Evolutionary conservation across 169 alveolate species (phyloP), one percentile per base, ranked within the genome.

Genomic region (Cryptosporidium bovis): DNA sequence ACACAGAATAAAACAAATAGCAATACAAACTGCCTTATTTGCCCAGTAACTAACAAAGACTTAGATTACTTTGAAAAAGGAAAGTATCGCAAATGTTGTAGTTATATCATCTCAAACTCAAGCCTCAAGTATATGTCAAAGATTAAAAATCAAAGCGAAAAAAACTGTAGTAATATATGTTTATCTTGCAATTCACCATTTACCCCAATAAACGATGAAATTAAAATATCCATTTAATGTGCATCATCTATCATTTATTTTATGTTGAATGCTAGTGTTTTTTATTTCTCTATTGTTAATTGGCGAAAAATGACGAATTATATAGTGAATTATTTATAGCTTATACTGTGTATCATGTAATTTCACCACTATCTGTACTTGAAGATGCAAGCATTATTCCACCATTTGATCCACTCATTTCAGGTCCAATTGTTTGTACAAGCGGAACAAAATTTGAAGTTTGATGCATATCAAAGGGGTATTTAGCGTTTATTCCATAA

Each of bases 51-150:
- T 15, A 60, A 60, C 44, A 77, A 46, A 44, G 62, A 77, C 50
- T 66, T 77, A 66, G 85, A 77, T 46, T 40, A 77, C 71, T 77
- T 55, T 48, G 51, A 56, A 13, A 77, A 62, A 60, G 85, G 71
- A 46, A 56, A 31, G 0, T 77, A 60, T 56, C 16, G 34, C 40
- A 60, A 62, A 48, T 60, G 71, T 24, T 77, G 85, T 58, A 18
- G 50, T 46, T 33, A 40, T 77, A 77, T 77, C 34, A 77, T 77
- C 34, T 77, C 85, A n/a, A 12, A 33, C 3, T 53, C 66, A n/a
- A 20, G 51, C 31, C 16, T 77, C 20, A 77, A n/a, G 44, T 53
- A 51, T 24, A 53, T 33, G 3, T 2, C 24, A 31, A 15, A 60
- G 44, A 51, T 12, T 51, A 29, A 34, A 8, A 55, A n/a, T 8